Conservation (phyloP, 306 rosid species). For the Comarum palustre region DNA sequence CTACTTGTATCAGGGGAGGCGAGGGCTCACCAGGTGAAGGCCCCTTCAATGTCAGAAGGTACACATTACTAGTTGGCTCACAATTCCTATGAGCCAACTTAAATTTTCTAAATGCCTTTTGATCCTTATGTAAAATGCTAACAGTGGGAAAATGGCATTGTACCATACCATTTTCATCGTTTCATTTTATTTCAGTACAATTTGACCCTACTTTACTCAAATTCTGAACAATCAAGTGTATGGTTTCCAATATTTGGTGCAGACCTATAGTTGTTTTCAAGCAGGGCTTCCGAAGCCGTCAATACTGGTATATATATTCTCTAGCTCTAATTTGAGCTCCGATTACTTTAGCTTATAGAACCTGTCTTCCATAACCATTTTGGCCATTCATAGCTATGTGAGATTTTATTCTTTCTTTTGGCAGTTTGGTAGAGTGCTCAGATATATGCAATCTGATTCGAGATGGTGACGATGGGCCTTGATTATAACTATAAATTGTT, state of each 20-base stretch:
- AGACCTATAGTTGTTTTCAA: conserved; percentile 87
- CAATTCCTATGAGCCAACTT: not conserved
- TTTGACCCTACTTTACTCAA: not conserved
- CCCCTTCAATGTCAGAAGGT: conserved; percentile 75
- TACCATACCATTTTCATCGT: not conserved
- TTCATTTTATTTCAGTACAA: not conserved
- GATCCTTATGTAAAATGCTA: not conserved
- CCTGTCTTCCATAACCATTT: not conserved
- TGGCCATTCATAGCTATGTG: not conserved
- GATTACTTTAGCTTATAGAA: not conserved
- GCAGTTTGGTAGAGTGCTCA: conserved; percentile 96
- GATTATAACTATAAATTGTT: not conserved
- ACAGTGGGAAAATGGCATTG: not conserved
- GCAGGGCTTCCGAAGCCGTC: conserved; percentile 91
- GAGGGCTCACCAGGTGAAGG: conserved; percentile 97
- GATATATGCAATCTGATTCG: conserved; percentile 82
- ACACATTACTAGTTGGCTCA: not conserved
- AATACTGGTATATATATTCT: conserved; percentile 56
- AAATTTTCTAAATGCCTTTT: not conserved
- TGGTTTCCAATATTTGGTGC: conserved; percentile 4
- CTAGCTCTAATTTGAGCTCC: not conserved
- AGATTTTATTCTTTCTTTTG: not conserved
- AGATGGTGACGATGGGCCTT: conserved; percentile 60
- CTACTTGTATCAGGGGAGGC: conserved; percentile 91
- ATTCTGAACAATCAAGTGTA: not conserved